These are phyloP conservation scores for Cystofilobasidium capitatum DNA, from an alignment of 768 basidiomycete species.

Conservation along the genomic window DNA sequence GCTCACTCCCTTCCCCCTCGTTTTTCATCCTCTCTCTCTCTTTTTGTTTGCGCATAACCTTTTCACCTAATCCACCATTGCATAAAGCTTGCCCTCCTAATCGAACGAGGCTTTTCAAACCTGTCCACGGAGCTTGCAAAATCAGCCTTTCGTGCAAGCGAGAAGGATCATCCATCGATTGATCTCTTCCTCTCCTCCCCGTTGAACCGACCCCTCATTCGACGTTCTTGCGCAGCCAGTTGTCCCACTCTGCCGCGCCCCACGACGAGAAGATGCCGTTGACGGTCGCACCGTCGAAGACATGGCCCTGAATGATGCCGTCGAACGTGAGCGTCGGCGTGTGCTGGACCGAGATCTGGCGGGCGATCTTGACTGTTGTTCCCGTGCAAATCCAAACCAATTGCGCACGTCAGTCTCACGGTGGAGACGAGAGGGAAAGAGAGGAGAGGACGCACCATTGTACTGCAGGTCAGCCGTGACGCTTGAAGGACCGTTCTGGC, in stretches of 20 bases:
- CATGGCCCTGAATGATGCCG: slow-evolving; percentile 12
- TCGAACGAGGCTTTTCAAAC: too few relatives aligned
- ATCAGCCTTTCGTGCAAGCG: too few relatives aligned
- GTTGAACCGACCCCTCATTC: too few relatives aligned
- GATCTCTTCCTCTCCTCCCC: too few relatives aligned
- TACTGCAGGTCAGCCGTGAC: slow-evolving; percentile 10
- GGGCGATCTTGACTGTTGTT: slow-evolving; percentile 12
- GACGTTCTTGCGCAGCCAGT: slow-evolving; percentile 1
- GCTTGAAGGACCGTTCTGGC: slow-evolving; percentile 1
- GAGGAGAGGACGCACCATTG: slow-evolving; percentile 9
- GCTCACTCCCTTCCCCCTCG: too few relatives aligned
- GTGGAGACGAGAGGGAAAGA: not conserved
- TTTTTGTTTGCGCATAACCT: too few relatives aligned
- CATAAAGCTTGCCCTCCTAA: too few relatives aligned
- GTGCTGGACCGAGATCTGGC: slow-evolving; percentile 12
- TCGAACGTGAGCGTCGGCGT: slow-evolving; percentile 12
- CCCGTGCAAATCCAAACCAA: not conserved
- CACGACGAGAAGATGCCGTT: slow-evolving; percentile 13
- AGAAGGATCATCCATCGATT: too few relatives aligned
- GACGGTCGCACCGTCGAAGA: slow-evolving; percentile 8
- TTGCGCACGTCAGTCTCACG: not conserved
- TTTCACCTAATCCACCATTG: too few relatives aligned
- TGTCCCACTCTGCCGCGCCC: slow-evolving; percentile 8
- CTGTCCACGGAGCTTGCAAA: too few relatives aligned
- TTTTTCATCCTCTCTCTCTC: too few relatives aligned